phyloP scores from a whole-genome alignment of 1,284 basidiomycete species.

The Lignosus rhinocerotis region DNA sequence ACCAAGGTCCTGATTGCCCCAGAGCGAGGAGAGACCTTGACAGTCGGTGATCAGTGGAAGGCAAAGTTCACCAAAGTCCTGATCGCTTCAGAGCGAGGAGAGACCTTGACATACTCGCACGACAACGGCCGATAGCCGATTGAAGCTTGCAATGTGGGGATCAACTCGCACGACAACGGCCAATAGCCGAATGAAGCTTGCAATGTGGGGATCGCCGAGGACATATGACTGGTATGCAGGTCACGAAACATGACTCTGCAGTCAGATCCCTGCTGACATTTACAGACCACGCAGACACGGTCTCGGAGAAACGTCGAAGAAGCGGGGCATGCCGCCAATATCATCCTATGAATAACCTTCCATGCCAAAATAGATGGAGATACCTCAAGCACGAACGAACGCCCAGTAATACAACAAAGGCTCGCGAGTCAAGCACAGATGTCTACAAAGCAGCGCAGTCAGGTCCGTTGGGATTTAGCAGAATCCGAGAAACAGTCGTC shows the following conservation, averaged over 20 bases:
- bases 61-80: no score
- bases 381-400: background rate
- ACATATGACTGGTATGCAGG: background rate
- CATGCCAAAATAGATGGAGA: background rate
- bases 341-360: background rate
- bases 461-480: background rate
- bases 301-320: constrained; percentile 11
- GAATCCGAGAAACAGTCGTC: background rate
- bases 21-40: background rate
- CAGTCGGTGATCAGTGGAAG: no score
- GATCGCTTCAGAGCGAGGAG: no score
- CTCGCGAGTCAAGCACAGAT: background rate
- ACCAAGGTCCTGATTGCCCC: background rate
- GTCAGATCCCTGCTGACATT: background rate
- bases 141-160: no score
- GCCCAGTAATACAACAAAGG: background rate
- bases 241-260: background rate
- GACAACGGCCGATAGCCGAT: no score
- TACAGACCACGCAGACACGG: background rate
- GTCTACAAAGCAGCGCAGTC: background rate
- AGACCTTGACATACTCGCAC: no score
- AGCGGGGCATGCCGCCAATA: background rate
- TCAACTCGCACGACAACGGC: no score
- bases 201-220: background rate
- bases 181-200: background rate